These are phyloP conservation scores for Stygiomarasmius scandens DNA, from an alignment of 1,284 basidiomycete genomes.

Conservation along the genomic window DNA sequence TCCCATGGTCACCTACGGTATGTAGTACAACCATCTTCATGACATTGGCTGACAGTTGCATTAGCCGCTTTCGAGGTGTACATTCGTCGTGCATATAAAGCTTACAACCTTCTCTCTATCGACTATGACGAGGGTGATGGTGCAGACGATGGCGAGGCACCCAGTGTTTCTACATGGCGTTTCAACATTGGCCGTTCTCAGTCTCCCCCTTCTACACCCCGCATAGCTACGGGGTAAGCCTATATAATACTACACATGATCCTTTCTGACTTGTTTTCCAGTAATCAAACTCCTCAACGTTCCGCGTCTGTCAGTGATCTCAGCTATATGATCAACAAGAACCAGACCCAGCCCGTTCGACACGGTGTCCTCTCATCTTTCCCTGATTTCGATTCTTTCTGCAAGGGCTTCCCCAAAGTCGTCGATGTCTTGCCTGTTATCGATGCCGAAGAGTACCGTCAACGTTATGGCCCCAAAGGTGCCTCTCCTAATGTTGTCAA, in stretches of 20 bases:
- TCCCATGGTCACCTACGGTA: slow-evolving; percentile 82
- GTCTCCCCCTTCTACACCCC: slow-evolving; percentile 85
- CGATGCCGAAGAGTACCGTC: slow-evolving; percentile 68
- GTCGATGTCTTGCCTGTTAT: slow-evolving; percentile 72
- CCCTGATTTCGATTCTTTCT: slow-evolving; percentile 72
- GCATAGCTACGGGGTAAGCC: slow-evolving; percentile 64
- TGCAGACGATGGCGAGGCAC: slow-evolving; percentile 76
- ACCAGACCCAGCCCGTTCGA: slow-evolving; percentile 85
- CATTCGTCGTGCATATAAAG: slow-evolving; percentile 93
- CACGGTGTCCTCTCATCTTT: slow-evolving; percentile 91
- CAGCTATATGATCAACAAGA: slow-evolving; percentile 84
- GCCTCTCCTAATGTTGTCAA: slow-evolving; percentile 93
- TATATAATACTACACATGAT: slow-evolving; percentile 10
- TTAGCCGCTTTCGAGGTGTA: slow-evolving; percentile 95
- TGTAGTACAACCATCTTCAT: slow-evolving; percentile 25
- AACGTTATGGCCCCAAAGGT: slow-evolving; percentile 73
- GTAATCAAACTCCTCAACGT: slow-evolving; percentile 45
- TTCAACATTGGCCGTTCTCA: slow-evolving; percentile 90
- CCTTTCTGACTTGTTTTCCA: slow-evolving; percentile 21
- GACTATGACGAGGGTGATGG: slow-evolving; percentile 92
- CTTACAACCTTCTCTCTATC: slow-evolving; percentile 89
- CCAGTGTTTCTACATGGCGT: slow-evolving; percentile 86
- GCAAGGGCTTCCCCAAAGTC: slow-evolving; percentile 75
- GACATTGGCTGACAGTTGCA: slow-evolving; percentile 14
- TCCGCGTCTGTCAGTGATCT: slow-evolving; percentile 93